Conservation (phyloP, 352 stramenopile genomes). For the Phytophthora constricta region DNA sequence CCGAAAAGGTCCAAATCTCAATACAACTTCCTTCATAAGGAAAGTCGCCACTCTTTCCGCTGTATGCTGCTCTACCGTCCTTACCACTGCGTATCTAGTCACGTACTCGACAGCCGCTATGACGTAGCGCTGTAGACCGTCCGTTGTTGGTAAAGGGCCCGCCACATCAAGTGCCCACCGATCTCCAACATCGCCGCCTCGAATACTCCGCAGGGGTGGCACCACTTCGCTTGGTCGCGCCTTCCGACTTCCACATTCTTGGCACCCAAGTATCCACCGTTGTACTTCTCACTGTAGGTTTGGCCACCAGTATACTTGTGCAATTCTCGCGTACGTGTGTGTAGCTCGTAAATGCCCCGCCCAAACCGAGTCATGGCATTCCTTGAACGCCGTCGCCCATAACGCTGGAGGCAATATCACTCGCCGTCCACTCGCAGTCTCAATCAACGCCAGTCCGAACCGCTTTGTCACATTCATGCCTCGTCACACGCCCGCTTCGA, state of each 20-base stretch:
- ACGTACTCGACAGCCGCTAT: constrained; percentile 3
- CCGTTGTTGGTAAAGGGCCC: constrained; percentile 3
- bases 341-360: neutral
- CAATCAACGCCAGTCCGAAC: neutral
- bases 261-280: constrained; percentile 11
- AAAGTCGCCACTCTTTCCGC: neutral
- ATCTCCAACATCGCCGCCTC: constrained; percentile 12
- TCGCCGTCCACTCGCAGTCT: neutral
- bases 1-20: neutral
- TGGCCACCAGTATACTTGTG: neutral
- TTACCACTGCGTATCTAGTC: neutral
- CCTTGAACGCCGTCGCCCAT: neutral
- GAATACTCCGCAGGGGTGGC: constrained; percentile 16
- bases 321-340: neutral
- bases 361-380: neutral
- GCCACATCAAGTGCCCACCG: constrained; percentile 18
- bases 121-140: constrained; percentile 6
- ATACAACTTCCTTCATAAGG: neutral
- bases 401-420: neutral
- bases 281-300: neutral
- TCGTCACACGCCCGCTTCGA: neutral
- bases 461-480: neutral
- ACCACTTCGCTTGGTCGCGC: constrained; percentile 7
- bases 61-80: neutral
- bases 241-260: constrained; percentile 23